Base-by-base conservation (phyloP, 1,139 yeast species). In the Hansenula sp. region DNA sequence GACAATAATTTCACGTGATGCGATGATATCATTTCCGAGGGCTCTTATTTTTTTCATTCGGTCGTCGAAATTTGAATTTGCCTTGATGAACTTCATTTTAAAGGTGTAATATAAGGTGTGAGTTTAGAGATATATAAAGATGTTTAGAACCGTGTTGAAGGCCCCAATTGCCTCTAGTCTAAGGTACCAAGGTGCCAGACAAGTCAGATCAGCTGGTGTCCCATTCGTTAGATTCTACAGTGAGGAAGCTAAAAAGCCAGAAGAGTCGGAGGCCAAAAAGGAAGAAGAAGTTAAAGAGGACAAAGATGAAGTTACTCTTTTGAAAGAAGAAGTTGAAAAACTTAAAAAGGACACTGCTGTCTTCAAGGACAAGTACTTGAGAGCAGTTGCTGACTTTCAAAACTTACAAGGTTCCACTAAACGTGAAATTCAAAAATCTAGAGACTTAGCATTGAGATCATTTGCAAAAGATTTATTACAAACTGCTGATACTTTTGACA, bases 401-500 rank as follows among this genome's bases (percentile, higher is more conserved):
- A 85, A 83, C 66, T 71, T 87, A 55, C 96, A 87, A 68, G 90
- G 83, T 55, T 77, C 89, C 37, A 85, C 95, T 48, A 81, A 82
- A 65, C 74, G 85, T 51, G 95, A 87, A 60, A 70, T 83, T 42
- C 80, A 82, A 62, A 84, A 84, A 66, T 86, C 95, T 36, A 82
- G 73, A 61, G 95, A 85, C 59, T 85, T 80, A 62, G 95, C 96
- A 2, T 72, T 87, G 52, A 92, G 86, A 64, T 84, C 85, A 64
- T 87, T 87, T 60, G 92, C 95, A 51, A 83, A 79, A 63, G 96
- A 87, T 55, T 72, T 87, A 61, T 73, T 87, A 52, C 95, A 86
- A 55, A 80, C 92, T 9, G 75, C 85, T 37, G 96, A 87, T 62
- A 87, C 88, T 68, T 85, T 87, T 59, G 81, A 82, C 42, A 81